Evolutionary conservation across 2,329 filamentous ascomycete genomes (phyloP).

Genomic region (Paecilomyces formosus): DNA sequence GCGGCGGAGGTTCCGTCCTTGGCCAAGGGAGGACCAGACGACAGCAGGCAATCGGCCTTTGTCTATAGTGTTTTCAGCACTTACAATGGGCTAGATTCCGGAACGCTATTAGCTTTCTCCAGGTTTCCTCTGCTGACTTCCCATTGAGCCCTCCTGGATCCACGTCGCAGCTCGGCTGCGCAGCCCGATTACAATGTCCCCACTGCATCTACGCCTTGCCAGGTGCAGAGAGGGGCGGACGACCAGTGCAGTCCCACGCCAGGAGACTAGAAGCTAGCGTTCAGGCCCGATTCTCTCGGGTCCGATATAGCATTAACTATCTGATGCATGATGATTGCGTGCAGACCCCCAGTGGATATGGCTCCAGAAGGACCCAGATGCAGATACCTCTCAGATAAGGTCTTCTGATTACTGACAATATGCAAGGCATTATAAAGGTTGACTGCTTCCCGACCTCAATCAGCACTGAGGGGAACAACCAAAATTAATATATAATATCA

Average conservation of each 20-base stretch:
- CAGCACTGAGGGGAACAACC: neutral
- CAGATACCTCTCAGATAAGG: neutral
- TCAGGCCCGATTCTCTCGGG: neutral
- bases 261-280: neutral
- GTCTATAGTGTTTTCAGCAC: neutral
- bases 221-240: neutral
- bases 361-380: neutral
- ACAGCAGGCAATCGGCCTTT: neutral
- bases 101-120: neutral
- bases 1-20: neutral
- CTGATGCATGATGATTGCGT: neutral
- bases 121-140: neutral
- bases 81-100: neutral
- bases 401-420: neutral
- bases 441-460: neutral
- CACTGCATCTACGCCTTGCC: neutral
- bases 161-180: neutral
- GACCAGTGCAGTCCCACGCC: neutral
- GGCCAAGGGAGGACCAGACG: neutral
- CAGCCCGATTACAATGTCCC: neutral
- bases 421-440: neutral
- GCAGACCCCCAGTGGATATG: neutral
- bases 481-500: neutral
- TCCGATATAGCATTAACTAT: neutral
- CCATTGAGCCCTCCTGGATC: neutral